A percentile compares a stretch with the other conserved stretches of the same genome.
Conservation (phyloP, 2,329 filamentous ascomycete genomes). For the Neonectria hederae region DNA sequence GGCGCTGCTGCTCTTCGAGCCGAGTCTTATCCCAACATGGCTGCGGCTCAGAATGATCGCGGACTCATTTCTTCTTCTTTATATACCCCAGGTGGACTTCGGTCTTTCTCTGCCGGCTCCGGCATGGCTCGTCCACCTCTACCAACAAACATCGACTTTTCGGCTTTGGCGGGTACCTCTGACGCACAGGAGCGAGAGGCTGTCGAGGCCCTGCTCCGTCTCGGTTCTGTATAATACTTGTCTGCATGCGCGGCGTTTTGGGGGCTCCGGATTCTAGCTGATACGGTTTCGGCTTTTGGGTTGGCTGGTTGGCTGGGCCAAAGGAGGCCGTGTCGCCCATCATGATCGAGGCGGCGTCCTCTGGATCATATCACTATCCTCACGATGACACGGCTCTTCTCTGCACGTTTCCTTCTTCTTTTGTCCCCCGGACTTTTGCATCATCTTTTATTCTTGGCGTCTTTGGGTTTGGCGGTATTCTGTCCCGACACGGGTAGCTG, state of each 20-base stretch:
- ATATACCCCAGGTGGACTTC: slow-evolving; percentile 58
- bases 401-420: slow-evolving; percentile 23
- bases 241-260: slow-evolving; percentile 65
- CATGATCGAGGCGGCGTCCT: slow-evolving; percentile 47
- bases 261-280: slow-evolving; percentile 32
- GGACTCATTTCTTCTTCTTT: slow-evolving; percentile 54
- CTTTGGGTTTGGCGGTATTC: slow-evolving; percentile 33
- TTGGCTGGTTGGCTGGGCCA: slow-evolving; percentile 46
- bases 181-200: slow-evolving; percentile 83
- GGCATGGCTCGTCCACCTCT: slow-evolving; percentile 65
- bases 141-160: slow-evolving; percentile 62
- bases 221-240: slow-evolving; percentile 77
- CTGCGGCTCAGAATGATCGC: slow-evolving; percentile 63
- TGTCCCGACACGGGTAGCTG: slow-evolving; percentile 24
- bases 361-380: slow-evolving; percentile 41
- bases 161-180: slow-evolving; percentile 60
- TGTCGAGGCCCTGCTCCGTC: slow-evolving; percentile 80
- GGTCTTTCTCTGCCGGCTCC: slow-evolving; percentile 59
- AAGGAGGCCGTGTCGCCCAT: slow-evolving; percentile 45
- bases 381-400: slow-evolving; percentile 48
- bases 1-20: slow-evolving; percentile 85
- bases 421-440: slow-evolving; percentile 22
- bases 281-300: slow-evolving; percentile 31
- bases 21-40: slow-evolving; percentile 67
- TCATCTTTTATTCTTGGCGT: slow-evolving; percentile 37